phyloP scores from a whole-genome alignment of 495 filamentous ascomycete species.

The Bathelium albidoporum region DNA sequence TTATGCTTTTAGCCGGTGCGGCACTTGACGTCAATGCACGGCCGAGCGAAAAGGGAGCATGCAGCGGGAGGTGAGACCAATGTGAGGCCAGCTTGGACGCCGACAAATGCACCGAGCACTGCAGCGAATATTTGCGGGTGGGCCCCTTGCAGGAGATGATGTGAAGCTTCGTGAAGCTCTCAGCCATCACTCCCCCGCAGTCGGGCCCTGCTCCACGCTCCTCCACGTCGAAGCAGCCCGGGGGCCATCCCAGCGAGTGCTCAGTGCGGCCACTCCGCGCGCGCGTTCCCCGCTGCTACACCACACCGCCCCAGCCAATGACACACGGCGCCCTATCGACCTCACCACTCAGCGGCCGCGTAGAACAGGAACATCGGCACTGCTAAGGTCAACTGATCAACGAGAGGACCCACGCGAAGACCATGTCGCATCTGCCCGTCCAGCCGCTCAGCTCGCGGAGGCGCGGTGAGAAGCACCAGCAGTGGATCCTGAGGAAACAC shows the following conservation, averaged over 20 bases:
- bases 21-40: not conserved
- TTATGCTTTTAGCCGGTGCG: not conserved
- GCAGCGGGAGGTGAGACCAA: not conserved
- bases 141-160: not conserved
- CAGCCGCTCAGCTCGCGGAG: not conserved
- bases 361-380: not conserved
- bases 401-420: not conserved
- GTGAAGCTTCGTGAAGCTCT: too few relatives aligned
- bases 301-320: not conserved
- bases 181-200: not conserved
- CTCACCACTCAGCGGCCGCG: not conserved
- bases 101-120: conserved; percentile 3
- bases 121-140: conserved; percentile 1
- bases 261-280: not conserved
- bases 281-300: not conserved
- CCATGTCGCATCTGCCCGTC: not conserved
- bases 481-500: conserved; percentile 3
- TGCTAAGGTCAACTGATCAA: not conserved
- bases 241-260: too few relatives aligned
- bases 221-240: not conserved
- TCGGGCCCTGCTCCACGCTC: not conserved
- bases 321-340: not conserved
- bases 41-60: not conserved
- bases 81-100: not conserved
- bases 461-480: too few relatives aligned